Conservation (phyloP, 1,139 yeast genomes). For the Yamadazyma pseudoaaseri region DNA sequence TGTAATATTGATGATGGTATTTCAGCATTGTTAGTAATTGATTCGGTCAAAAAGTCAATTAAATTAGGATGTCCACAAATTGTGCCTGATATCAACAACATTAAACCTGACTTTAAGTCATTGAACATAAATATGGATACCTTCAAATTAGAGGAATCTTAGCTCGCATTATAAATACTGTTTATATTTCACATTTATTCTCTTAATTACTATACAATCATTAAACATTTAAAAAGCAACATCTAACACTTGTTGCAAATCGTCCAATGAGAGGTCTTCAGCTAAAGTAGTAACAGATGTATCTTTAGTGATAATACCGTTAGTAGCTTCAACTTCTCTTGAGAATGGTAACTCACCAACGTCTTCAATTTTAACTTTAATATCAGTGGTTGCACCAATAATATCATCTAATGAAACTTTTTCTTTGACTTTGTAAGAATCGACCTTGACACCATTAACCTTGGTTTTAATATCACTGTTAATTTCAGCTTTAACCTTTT, state of each 20-base stretch:
- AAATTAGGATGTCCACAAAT: constrained; percentile 34
- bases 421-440: constrained; percentile 14
- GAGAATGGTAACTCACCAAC: constrained; percentile 10
- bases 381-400: constrained; percentile 17
- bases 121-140: constrained; percentile 16
- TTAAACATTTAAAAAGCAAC: constrained; percentile 1
- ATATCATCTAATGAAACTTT: constrained; percentile 12
- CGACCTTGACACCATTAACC: constrained; percentile 11
- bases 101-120: constrained; percentile 22
- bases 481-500: constrained; percentile 8
- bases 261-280: constrained; percentile 2
- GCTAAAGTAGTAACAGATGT: constrained; percentile 4
- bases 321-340: constrained; percentile 55
- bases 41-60: constrained; percentile 38
- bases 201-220: background rate
- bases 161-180: background rate
- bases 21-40: constrained; percentile 30
- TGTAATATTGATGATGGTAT: constrained; percentile 42
- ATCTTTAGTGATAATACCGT: constrained; percentile 29
- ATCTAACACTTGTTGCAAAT: constrained; percentile 1
- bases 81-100: constrained; percentile 25
- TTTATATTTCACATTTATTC: background rate
- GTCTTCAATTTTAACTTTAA: constrained; percentile 11
- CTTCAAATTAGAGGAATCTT: background rate
- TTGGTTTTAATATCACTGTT: constrained; percentile 11